phyloP scores from a whole-genome alignment of 306 rosid species.

The Cucurbita maxima region DNA sequence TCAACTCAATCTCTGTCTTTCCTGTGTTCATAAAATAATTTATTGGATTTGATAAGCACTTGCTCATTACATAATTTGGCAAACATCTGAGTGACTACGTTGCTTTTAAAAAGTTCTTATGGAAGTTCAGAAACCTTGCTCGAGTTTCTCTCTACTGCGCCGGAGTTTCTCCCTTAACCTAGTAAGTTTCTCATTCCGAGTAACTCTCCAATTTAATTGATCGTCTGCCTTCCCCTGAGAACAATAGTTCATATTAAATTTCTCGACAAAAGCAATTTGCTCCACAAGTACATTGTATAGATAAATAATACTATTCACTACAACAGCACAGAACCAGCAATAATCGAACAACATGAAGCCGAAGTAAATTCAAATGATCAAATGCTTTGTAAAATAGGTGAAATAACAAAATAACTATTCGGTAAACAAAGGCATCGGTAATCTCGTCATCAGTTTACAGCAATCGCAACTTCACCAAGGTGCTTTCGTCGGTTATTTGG shows the following conservation, averaged over 20 bases:
- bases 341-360: background rate
- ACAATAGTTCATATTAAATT: slow-evolving; percentile 2
- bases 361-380: background rate
- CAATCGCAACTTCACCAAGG: background rate
- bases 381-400: background rate
- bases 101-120: slow-evolving; percentile 1
- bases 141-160: slow-evolving; percentile 36
- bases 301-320: background rate
- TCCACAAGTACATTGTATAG: background rate
- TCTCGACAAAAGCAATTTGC: background rate
- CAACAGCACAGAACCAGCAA: background rate
- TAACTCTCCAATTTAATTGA: slow-evolving; percentile 68
- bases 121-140: slow-evolving; percentile 32
- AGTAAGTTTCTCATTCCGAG: slow-evolving; percentile 67
- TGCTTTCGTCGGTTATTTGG: background rate
- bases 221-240: slow-evolving; percentile 78
- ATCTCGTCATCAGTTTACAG: background rate
- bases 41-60: background rate
- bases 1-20: slow-evolving; percentile 44
- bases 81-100: background rate
- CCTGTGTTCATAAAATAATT: slow-evolving; percentile 35
- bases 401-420: background rate
- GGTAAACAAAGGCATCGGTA: background rate
- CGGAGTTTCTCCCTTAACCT: slow-evolving; percentile 61
- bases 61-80: background rate